A percentile compares a stretch with the other conserved stretches of the same genome.
Conservation (phyloP, 140 eudicot genomes). For the Stevia rebaudiana region DNA sequence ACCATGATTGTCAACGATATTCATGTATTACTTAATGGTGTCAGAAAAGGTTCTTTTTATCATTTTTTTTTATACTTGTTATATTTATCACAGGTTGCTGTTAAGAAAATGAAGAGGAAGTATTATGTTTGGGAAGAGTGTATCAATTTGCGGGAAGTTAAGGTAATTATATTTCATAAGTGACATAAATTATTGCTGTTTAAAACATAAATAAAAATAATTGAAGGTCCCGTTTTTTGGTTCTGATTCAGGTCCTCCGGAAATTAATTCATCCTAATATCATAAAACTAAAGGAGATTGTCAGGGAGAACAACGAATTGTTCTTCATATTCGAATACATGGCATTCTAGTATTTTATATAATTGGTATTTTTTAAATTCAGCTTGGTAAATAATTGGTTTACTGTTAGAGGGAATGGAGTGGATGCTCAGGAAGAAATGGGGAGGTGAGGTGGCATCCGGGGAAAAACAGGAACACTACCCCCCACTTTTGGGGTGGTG, state of each 20-base stretch:
- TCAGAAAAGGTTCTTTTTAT: background rate
- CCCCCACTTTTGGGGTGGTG: too few relatives aligned
- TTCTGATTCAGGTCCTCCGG: slow-evolving; percentile 55
- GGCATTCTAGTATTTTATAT: slow-evolving; percentile 33
- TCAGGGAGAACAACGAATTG: slow-evolving; percentile 67
- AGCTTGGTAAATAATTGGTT: background rate
- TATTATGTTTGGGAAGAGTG: slow-evolving; percentile 95
- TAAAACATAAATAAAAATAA: too few relatives aligned
- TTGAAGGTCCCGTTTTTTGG: background rate
- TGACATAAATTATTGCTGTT: background rate
- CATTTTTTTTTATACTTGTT: too few relatives aligned
- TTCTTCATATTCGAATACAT: slow-evolving; percentile 83
- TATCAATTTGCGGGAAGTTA: slow-evolving; percentile 87
- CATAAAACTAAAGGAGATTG: slow-evolving; percentile 88
- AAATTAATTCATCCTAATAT: slow-evolving; percentile 80
- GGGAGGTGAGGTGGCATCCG: too few relatives aligned
- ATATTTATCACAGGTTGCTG: slow-evolving; percentile 53
- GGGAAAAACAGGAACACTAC: too few relatives aligned
- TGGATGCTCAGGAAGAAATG: too few relatives aligned
- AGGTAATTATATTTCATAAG: slow-evolving; percentile 34
- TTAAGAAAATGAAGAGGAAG: slow-evolving; percentile 84
- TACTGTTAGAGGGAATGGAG: too few relatives aligned
- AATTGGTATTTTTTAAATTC: background rate
- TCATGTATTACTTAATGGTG: background rate
- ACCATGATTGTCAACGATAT: background rate